A percentile compares a stretch with the other conserved stretches of the same genome.
These are phyloP conservation scores for Bertia moriformis DNA, from an alignment of 2,329 filamentous ascomycete genomes.

Conservation along the genomic window DNA sequence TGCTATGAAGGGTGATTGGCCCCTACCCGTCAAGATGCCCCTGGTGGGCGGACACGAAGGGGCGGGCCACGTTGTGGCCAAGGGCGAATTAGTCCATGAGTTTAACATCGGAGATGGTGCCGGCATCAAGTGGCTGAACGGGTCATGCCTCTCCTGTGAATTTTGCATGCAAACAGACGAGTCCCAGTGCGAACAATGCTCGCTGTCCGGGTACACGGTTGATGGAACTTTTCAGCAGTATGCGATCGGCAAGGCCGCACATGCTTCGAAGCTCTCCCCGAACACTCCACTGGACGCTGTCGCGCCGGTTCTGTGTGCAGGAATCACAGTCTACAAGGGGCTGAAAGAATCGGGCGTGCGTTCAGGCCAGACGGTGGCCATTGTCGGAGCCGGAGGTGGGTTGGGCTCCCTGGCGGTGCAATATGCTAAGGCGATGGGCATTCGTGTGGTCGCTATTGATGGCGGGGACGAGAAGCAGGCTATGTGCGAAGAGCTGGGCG, in stretches of 20 bases:
- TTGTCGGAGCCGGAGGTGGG: constrained; percentile 76
- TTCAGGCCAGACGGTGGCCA: constrained; percentile 65
- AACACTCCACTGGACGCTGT: constrained; percentile 62
- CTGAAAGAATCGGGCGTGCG: constrained; percentile 66
- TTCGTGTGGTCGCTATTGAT: constrained; percentile 70
- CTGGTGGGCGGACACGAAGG: constrained; percentile 72
- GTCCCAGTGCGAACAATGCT: constrained; percentile 62
- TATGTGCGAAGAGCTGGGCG: constrained; percentile 58
- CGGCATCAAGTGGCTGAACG: constrained; percentile 89
- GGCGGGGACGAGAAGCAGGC: constrained; percentile 66
- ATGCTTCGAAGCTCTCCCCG: constrained; percentile 71
- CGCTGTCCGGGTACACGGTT: constrained; percentile 80
- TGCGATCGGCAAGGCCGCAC: constrained; percentile 70
- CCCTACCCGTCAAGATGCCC: constrained; percentile 66
- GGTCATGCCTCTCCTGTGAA: constrained; percentile 67
- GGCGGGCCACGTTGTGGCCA: constrained; percentile 70
- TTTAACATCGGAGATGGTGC: constrained; percentile 71
- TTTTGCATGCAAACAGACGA: constrained; percentile 75
- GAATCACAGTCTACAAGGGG: constrained; percentile 83
- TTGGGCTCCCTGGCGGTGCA: constrained; percentile 69
- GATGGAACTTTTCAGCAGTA: constrained; percentile 92
- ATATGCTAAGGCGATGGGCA: constrained; percentile 83
- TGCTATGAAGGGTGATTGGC: constrained; percentile 83
- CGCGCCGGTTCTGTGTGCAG: constrained; percentile 69
- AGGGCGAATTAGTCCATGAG: constrained; percentile 63